Percentiles rank a stretch among this genome's conserved stretches.
Evolutionary conservation across 2,329 filamentous ascomycete species (phyloP).

Genomic region (Diaporthe velutina): DNA sequence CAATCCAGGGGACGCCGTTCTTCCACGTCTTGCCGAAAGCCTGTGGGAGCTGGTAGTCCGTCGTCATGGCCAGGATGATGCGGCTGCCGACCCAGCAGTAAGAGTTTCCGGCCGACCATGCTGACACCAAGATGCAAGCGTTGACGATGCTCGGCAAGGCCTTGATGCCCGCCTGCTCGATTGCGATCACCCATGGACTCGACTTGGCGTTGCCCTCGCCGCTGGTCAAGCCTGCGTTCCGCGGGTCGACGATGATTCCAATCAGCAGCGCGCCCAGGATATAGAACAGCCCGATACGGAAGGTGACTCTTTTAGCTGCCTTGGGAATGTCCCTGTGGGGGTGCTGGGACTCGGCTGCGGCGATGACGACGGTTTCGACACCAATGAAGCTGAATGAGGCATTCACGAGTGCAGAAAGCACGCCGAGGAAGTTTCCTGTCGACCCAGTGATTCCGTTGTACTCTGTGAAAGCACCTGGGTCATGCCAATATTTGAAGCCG

Average conservation of each 20-base stretch:
- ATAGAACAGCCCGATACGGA: constrained; percentile 42
- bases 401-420: constrained; percentile 41
- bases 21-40: constrained; percentile 72
- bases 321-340: constrained; percentile 42
- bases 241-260: constrained; percentile 40
- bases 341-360: constrained; percentile 40
- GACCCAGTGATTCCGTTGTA: constrained; percentile 41
- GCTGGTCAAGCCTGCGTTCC: constrained; percentile 33
- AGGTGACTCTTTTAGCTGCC: constrained; percentile 39
- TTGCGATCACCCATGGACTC: constrained; percentile 46
- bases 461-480: constrained; percentile 40
- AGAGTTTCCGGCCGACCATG: constrained; percentile 56
- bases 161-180: constrained; percentile 41
- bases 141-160: constrained; percentile 41
- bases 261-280: constrained; percentile 41
- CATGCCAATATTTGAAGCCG: constrained; percentile 41
- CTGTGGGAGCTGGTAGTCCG: constrained; percentile 74
- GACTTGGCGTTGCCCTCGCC: constrained; percentile 37
- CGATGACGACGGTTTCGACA: constrained; percentile 41
- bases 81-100: constrained; percentile 66
- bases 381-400: constrained; percentile 39
- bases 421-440: constrained; percentile 40
- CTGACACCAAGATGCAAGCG: constrained; percentile 49
- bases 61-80: constrained; percentile 77
- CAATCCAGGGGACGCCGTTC: constrained; percentile 71